phyloP scores from a whole-genome alignment of 108 stramenopile genomes.

The Cyclostephanos tholiformis region DNA sequence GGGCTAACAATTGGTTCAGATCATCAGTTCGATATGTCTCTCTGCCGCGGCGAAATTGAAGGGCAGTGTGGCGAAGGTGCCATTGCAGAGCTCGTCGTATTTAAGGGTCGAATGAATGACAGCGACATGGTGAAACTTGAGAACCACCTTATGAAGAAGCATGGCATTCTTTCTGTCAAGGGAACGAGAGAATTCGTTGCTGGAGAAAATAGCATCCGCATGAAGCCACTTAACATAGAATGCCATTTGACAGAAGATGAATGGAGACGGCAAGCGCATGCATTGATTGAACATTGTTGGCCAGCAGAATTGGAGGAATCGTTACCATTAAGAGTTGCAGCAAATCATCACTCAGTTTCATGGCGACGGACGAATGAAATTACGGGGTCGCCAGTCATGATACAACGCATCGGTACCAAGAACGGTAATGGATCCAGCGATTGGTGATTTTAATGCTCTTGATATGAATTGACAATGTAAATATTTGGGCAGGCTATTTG shows the following conservation, averaged over 20 bases:
- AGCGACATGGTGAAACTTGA: conserved; percentile 68
- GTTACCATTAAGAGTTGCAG: conserved; percentile 71
- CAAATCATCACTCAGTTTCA: conserved; percentile 66
- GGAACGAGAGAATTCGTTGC: conserved; percentile 23
- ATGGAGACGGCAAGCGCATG: conserved; percentile 59
- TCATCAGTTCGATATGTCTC: conserved; percentile 79
- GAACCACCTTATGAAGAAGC: conserved; percentile 70
- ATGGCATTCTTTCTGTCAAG: conserved; percentile 55
- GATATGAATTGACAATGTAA: too few species aligned
- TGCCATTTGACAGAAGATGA: conserved; percentile 57
- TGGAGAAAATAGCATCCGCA: conserved; percentile 20
- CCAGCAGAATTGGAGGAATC: conserved; percentile 32
- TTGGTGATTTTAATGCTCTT: conserved; percentile 36
- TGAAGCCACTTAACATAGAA: conserved; percentile 28
- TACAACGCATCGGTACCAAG: conserved; percentile 63
- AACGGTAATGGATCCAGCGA: conserved; percentile 61
- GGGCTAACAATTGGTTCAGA: conserved; percentile 87
- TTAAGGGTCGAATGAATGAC: conserved; percentile 63
- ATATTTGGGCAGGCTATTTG: too few species aligned
- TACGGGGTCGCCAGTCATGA: conserved; percentile 56
- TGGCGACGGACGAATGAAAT: conserved; percentile 74
- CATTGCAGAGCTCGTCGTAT: conserved; percentile 80
- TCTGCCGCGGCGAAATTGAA: conserved; percentile 82
- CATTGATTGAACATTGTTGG: conserved; percentile 61
- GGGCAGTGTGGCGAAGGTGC: conserved; percentile 61